These are phyloP conservation scores for Chlorella sp. DNA, from an alignment of 139 green algal species.

Conservation along the genomic window DNA sequence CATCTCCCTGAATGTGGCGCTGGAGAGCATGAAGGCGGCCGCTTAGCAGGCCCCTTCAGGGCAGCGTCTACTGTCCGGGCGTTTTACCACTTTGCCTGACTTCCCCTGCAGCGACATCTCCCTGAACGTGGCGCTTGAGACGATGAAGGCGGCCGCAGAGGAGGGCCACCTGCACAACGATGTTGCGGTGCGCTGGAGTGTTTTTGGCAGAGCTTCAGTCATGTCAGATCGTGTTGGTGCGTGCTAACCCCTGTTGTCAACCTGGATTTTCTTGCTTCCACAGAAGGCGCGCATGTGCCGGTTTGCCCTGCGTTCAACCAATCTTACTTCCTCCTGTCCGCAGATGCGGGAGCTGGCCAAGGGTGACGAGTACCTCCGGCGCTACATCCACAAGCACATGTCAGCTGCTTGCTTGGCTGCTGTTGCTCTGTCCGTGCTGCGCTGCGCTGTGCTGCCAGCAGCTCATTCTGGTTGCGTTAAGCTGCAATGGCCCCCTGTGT, in stretches of 20 bases:
- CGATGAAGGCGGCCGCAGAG: slow-evolving; percentile 63
- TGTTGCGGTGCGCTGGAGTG: background rate
- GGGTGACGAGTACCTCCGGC: slow-evolving; percentile 15
- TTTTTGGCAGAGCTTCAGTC: no score
- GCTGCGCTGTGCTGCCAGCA: background rate
- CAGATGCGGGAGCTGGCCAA: slow-evolving; percentile 10
- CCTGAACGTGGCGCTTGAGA: slow-evolving; percentile 56
- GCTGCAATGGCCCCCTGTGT: no score
- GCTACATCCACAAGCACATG: slow-evolving; percentile 40
- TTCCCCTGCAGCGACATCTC: slow-evolving; percentile 65
- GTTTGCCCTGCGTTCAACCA: no score
- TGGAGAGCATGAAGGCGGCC: no score
- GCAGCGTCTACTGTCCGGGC: no score
- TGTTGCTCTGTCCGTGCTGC: background rate
- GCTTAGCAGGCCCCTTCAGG: no score
- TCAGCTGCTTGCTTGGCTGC: background rate
- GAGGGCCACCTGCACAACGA: slow-evolving; percentile 55
- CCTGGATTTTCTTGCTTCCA: no score
- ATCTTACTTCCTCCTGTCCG: no score
- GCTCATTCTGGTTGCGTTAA: background rate
- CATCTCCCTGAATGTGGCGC: no score
- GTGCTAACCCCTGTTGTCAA: no score
- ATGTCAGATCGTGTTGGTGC: no score
- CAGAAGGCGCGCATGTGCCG: no score
- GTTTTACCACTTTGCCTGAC: background rate